Percentiles rank a stretch among this genome's conserved stretches.
These are phyloP conservation scores for Vanrija sp. DNA, from an alignment of 1,284 basidiomycete genomes.

Conservation along the genomic window DNA sequence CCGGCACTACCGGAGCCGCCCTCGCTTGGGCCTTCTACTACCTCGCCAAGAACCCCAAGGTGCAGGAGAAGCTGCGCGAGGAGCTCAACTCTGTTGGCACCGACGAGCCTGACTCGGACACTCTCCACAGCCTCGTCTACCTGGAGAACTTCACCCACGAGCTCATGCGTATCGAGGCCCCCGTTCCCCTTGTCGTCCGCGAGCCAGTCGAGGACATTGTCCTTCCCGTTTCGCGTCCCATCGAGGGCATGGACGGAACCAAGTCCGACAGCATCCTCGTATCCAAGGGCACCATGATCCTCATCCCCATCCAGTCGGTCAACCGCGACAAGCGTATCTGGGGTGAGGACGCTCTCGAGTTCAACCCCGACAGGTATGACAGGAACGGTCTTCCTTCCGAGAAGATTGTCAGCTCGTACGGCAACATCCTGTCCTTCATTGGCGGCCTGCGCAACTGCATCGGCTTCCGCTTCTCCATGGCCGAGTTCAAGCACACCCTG, in stretches of 20 bases:
- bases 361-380: constrained; percentile 50
- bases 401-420: constrained; percentile 61
- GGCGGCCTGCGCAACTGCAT: constrained; percentile 65
- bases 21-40: constrained; percentile 70
- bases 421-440: constrained; percentile 63
- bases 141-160: constrained; percentile 67
- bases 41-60: constrained; percentile 57
- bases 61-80: constrained; percentile 58
- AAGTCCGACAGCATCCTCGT: constrained; percentile 39
- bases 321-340: constrained; percentile 62
- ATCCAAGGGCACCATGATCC: constrained; percentile 36
- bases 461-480: constrained; percentile 65
- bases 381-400: not conserved
- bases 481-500: constrained; percentile 61
- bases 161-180: constrained; percentile 61
- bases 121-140: constrained; percentile 53
- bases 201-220: constrained; percentile 56
- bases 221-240: constrained; percentile 58
- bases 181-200: constrained; percentile 60
- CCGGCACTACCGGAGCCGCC: constrained; percentile 71
- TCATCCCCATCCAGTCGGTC: constrained; percentile 53
- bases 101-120: constrained; percentile 27
- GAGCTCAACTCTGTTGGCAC: constrained; percentile 54
- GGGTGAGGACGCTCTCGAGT: constrained; percentile 64
- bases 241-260: constrained; percentile 46